Base-by-base conservation (phyloP, 257 asterid genomes). In the Nicotiana noctiflora region DNA sequence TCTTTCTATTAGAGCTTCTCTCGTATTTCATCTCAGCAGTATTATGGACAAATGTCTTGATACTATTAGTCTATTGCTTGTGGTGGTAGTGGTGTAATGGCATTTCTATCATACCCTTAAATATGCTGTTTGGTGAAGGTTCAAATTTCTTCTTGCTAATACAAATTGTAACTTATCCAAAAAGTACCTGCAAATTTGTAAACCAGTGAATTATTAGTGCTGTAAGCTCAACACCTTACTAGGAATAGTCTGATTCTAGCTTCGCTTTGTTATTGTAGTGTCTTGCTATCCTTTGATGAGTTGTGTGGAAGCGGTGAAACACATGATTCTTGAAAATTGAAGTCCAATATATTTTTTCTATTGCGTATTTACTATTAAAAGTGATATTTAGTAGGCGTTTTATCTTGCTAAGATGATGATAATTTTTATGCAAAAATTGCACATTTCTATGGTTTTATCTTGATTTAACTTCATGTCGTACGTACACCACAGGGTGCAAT, bases 401-500 rank as follows among this genome's bases (percentile, higher is more conserved):
- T 13, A 46, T 46, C 60, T 13, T 72, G 23, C 77, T 72, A 23
- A 4, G 78, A 72, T 72, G 9, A 72, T 46, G 60, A 72, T 21
- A 21, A 3, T 70, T 70, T 6, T 15, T 11, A 46, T 13, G 34
- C 59, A 44, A 37, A 70, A 70, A 6, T 44, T 70, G 57, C 31
- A 70, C 37, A 44, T 70, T 70, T 70, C 7, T 3, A 13, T 21
- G 1, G 27, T 25, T 25, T 25, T 25, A 25, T 25, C 27, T 25
- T 25, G 23, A 59, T 29, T 32, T 80, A 31, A 21, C 21, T 82
- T 76, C 75, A 32, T 65, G 31, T 40, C 51, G 14, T 17, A n/a
- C 1, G 27, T 25, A 23, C 49, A 3, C 60, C 21, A 82, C 84
- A 96, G 99, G 99, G 99, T 77, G 86, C 92, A 59, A 87, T 96